Evolutionary conservation across 257 asterid genomes (phyloP).

Genomic region (Perilla frutescens): DNA sequence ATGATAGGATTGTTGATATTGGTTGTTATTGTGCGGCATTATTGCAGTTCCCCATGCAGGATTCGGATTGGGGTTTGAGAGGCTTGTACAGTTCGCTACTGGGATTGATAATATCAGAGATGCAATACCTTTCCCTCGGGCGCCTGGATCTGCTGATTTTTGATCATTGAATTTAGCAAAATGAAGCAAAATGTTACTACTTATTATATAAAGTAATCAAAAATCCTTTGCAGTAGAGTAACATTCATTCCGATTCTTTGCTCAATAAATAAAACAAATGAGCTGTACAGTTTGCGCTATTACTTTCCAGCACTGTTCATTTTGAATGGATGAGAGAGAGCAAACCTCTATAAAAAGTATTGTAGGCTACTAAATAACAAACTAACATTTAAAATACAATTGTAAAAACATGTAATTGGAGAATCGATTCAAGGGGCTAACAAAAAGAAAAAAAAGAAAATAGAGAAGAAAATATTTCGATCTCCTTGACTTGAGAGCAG

Average conservation of each 20-base stretch:
- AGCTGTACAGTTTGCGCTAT: slow-evolving; percentile 61
- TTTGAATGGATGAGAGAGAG: slow-evolving; percentile 17
- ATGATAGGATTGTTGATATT: too few species aligned
- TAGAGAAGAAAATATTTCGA: not conserved
- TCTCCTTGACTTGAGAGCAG: slow-evolving; percentile 37
- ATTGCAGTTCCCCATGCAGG: slow-evolving; percentile 92
- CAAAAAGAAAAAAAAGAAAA: not conserved
- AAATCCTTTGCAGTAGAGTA: slow-evolving; percentile 22
- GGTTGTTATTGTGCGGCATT: too few species aligned
- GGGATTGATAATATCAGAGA: slow-evolving; percentile 93
- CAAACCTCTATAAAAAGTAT: slow-evolving; percentile 59
- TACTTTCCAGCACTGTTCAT: slow-evolving; percentile 37
- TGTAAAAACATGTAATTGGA: slow-evolving; percentile 30
- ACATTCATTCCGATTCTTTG: slow-evolving; percentile 30
- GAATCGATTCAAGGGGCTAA: not conserved
- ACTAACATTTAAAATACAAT: slow-evolving; percentile 51
- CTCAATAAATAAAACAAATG: slow-evolving; percentile 55
- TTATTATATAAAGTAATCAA: slow-evolving; percentile 23
- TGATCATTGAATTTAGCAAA: slow-evolving; percentile 37
- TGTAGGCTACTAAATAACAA: slow-evolving; percentile 45
- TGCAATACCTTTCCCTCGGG: slow-evolving; percentile 91
- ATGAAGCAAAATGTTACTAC: not conserved
- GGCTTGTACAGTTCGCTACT: slow-evolving; percentile 95
- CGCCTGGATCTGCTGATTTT: slow-evolving; percentile 96
- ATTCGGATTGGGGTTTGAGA: slow-evolving; percentile 95